A percentile compares a stretch with the other conserved stretches of the same genome.
Evolutionary conservation across 2,329 filamentous ascomycete genomes (phyloP).

Genomic region (Fonsecaea multimorphosa): DNA sequence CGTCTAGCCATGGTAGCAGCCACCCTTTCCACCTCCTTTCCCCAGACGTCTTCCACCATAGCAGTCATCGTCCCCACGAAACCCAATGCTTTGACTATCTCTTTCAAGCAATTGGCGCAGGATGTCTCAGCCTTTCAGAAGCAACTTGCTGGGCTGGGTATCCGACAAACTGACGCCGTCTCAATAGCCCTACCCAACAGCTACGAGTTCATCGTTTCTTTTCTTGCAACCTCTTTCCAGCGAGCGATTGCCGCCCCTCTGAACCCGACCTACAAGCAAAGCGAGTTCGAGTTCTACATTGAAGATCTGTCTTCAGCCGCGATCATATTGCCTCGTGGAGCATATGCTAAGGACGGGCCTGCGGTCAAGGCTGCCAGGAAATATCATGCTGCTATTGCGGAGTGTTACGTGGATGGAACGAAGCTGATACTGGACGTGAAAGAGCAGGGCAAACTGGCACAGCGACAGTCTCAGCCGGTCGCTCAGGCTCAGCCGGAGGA

Average conservation of each 20-base stretch:
- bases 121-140: slow-evolving; percentile 75
- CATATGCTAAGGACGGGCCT: slow-evolving; percentile 68
- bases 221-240: slow-evolving; percentile 85
- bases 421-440: slow-evolving; percentile 80
- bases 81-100: slow-evolving; percentile 66
- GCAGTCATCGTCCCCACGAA: slow-evolving; percentile 77
- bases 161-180: slow-evolving; percentile 71
- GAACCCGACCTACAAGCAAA: slow-evolving; percentile 86
- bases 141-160: slow-evolving; percentile 76
- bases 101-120: slow-evolving; percentile 69
- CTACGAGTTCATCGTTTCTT: slow-evolving; percentile 86
- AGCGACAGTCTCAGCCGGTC: slow-evolving; percentile 54
- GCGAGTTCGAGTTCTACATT: slow-evolving; percentile 91
- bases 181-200: slow-evolving; percentile 85
- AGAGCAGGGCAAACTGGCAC: slow-evolving; percentile 68
- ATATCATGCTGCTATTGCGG: slow-evolving; percentile 83
- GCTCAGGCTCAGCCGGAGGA: slow-evolving; percentile 73
- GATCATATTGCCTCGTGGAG: slow-evolving; percentile 75
- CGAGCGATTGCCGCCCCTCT: slow-evolving; percentile 83
- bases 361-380: slow-evolving; percentile 78
- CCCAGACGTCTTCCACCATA: slow-evolving; percentile 56
- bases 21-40: slow-evolving; percentile 65
- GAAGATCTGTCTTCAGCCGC: slow-evolving; percentile 82
- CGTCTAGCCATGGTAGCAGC: slow-evolving; percentile 51
- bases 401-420: slow-evolving; percentile 77